Evolutionary conservation across 2,329 filamentous ascomycete genomes (phyloP), one percentile per base, ranked within the genome.

Genomic region (Trichoderma afroharzianum): DNA sequence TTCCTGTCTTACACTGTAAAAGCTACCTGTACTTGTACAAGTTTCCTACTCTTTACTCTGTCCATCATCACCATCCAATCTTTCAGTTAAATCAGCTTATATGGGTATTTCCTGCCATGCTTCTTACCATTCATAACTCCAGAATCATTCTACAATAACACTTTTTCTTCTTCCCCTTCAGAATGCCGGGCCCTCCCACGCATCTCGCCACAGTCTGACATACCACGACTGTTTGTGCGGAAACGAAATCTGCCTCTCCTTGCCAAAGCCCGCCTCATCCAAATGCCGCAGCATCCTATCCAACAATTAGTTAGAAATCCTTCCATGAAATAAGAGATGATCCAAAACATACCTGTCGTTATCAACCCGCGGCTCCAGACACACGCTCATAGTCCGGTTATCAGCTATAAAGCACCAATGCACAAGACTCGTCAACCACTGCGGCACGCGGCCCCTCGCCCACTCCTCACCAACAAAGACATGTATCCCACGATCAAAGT

Each of bases 211-310:
- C 74, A 97, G 87, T 77, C 92, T 92, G 82, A 97, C 92, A 73
- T 95, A 87, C 81, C 95, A 97, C 7, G 93, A 91, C 80, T 97
- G 94, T 81, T 99, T 99, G 80, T 98, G 95, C 1, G 94, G 92
- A 74, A 99, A 94, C 1, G 91, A 88, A 64, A 98, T 87, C 78
- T 98, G 94, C 72, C 90, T 90, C 82, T 97, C 93, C 78, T 94
- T 96, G 75, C 91, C 90, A 79, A 98, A 99, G 0, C 95, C 95
- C 0, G 87, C 86, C 7, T 88, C 83, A 73, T 93, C 87, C 18
- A 97, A 87, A 73, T 95, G 93, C n/a, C 78, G 78, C 50, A 83
- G 58, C 36, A 84, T 70, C 63, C 73, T 76, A 50, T 28, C 28
- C 14, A 50, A 9, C 9, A 14, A 14, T 24, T 11, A 61, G 24